phyloP scores from a whole-genome alignment of 495 filamentous ascomycete species.

The Podospora appendiculata region DNA sequence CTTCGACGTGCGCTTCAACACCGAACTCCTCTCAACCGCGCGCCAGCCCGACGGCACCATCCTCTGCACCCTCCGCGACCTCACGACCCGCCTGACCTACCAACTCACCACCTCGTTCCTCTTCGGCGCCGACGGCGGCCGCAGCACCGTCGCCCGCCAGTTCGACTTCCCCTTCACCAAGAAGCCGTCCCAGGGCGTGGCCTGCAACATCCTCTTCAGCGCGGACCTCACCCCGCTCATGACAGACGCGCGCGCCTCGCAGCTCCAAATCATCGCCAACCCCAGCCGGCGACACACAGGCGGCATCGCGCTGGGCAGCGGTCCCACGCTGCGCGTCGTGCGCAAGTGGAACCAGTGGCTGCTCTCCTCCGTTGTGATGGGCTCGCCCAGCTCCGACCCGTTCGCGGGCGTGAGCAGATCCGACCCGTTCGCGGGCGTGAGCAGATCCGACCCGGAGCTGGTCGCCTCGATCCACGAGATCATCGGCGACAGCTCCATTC shows the following conservation, averaged over 20 bases:
- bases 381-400: too few species aligned
- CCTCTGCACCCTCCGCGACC: slow-evolving; percentile 31
- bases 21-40: slow-evolving; percentile 15
- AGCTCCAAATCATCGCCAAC: too few species aligned
- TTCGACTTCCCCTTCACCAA: slow-evolving; percentile 29
- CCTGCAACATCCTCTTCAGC: too few species aligned
- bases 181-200: slow-evolving; percentile 10
- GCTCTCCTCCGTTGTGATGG: too few species aligned
- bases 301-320: too few species aligned
- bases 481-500: slow-evolving; percentile 37
- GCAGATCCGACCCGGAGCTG: slow-evolving; percentile 6
- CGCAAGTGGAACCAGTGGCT: too few species aligned
- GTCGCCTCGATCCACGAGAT: slow-evolving; percentile 29
- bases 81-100: slow-evolving; percentile 23
- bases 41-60: slow-evolving; percentile 1
- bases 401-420: too few species aligned
- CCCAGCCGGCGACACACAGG: too few species aligned
- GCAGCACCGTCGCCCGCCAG: slow-evolving; percentile 35
- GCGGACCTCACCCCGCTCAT: too few species aligned
- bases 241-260: too few species aligned
- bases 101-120: slow-evolving; percentile 41
- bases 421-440: too few species aligned
- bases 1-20: slow-evolving; percentile 30
- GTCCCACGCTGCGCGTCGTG: too few species aligned
- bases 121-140: slow-evolving; percentile 46